These are phyloP conservation scores for Plectranthus barbatus DNA, from an alignment of 257 asterid species.

Conservation along the genomic window DNA sequence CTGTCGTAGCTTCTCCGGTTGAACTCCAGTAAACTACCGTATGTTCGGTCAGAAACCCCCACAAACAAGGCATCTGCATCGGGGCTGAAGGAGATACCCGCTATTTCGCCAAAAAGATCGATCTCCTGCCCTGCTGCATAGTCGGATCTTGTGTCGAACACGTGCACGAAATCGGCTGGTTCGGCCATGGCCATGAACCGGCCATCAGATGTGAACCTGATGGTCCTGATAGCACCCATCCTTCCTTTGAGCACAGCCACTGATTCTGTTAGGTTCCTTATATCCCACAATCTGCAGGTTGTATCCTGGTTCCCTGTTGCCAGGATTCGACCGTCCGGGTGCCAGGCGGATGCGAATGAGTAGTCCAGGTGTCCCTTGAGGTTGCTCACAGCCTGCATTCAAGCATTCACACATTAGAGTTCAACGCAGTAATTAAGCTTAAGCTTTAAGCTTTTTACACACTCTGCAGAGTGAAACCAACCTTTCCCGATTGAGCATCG, in stretches of 20 bases:
- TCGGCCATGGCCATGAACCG: conserved; percentile 86
- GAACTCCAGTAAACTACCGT: conserved; percentile 82
- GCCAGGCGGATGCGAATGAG: conserved; percentile 90
- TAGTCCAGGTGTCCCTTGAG: conserved; percentile 75
- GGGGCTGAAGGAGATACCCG: conserved; percentile 77
- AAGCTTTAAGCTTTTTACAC: neutral
- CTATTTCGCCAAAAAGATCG: conserved; percentile 79
- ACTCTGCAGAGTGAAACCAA: conserved; percentile 6
- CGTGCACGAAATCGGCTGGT: conserved; percentile 85
- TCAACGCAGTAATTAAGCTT: too few species aligned
- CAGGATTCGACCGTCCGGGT: conserved; percentile 58
- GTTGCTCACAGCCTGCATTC: conserved; percentile 37
- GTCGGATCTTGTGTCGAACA: conserved; percentile 42
- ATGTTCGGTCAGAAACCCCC: conserved; percentile 65
- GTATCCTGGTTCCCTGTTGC: conserved; percentile 92
- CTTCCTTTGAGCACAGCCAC: conserved; percentile 56
- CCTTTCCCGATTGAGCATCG: conserved; percentile 59
- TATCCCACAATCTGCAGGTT: conserved; percentile 80
- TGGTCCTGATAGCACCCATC: conserved; percentile 70
- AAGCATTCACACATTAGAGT: neutral
- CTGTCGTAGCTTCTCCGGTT: conserved; percentile 28
- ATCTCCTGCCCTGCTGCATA: conserved; percentile 54
- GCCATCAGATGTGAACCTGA: conserved; percentile 63
- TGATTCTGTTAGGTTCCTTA: conserved; percentile 60
- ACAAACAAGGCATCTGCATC: conserved; percentile 66